phyloP scores from a whole-genome alignment of 768 basidiomycete genomes.

The Crepidotus variabilis region DNA sequence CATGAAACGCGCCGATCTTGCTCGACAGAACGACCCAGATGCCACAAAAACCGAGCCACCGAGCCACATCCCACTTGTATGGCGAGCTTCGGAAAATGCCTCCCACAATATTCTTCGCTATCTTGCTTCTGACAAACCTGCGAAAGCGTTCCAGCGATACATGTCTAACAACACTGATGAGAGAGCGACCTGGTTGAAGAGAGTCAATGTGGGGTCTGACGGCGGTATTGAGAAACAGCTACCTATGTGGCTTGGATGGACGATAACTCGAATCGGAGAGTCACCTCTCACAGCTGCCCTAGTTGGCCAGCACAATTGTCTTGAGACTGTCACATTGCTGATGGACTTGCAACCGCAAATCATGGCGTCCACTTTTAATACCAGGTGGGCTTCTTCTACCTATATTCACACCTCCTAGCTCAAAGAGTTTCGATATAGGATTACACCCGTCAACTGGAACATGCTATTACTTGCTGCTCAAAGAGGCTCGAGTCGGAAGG shows the following conservation, averaged over 20 bases:
- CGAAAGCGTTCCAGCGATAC: slow-evolving; percentile 49
- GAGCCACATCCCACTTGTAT: slow-evolving; percentile 29
- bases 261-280: slow-evolving; percentile 42
- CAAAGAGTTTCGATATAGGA: background rate
- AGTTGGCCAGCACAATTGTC: slow-evolving; percentile 18
- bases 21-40: slow-evolving; percentile 46
- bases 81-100: slow-evolving; percentile 35
- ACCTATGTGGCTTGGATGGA: slow-evolving; percentile 51
- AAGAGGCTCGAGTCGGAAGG: background rate
- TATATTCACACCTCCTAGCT: background rate
- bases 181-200: slow-evolving; percentile 37
- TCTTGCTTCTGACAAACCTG: slow-evolving; percentile 39
- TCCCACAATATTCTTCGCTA: slow-evolving; percentile 41
- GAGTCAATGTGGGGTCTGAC: slow-evolving; percentile 16
- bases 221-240: slow-evolving; percentile 36
- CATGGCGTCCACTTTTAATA: slow-evolving; percentile 37
- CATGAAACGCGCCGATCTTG: slow-evolving; percentile 55
- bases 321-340: slow-evolving; percentile 40
- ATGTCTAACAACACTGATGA: slow-evolving; percentile 37
- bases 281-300: slow-evolving; percentile 48
- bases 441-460: background rate
- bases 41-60: slow-evolving; percentile 15
- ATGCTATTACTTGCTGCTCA: background rate
- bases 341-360: slow-evolving; percentile 37
- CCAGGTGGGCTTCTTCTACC: slow-evolving; percentile 26